Conservation (phyloP, 768 basidiomycete species). For the Paxillus involutus region DNA sequence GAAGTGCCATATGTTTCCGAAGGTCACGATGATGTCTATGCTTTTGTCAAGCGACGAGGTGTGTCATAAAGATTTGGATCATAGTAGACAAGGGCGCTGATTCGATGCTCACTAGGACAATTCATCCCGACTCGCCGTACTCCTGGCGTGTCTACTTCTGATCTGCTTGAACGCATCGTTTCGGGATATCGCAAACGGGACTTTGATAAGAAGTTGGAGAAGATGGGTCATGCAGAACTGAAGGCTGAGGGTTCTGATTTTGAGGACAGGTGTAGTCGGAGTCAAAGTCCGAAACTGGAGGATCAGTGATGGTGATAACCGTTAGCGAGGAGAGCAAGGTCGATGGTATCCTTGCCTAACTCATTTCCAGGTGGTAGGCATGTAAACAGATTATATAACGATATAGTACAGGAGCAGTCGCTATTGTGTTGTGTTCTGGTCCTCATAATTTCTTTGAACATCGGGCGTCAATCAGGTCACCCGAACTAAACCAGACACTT, state of each 20-base stretch:
- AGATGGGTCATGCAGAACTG: slow-evolving; percentile 80
- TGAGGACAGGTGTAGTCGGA: slow-evolving; percentile 11
- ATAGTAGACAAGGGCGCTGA: slow-evolving; percentile 1
- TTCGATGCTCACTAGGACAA: slow-evolving; percentile 54
- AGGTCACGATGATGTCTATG: slow-evolving; percentile 87
- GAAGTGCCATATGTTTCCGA: slow-evolving; percentile 81
- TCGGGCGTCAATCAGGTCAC: background rate
- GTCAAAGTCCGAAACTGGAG: background rate
- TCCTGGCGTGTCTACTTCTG: slow-evolving; percentile 91
- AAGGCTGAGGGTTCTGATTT: slow-evolving; percentile 51
- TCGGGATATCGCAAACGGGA: slow-evolving; percentile 79
- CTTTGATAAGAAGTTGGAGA: slow-evolving; percentile 87
- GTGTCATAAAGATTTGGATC: slow-evolving; percentile 14
- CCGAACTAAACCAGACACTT: background rate
- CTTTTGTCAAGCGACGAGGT: slow-evolving; percentile 80
- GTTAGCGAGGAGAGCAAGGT: background rate
- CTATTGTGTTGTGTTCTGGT: background rate
- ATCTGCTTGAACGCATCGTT: slow-evolving; percentile 90
- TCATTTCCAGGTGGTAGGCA: background rate
- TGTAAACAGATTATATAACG: slow-evolving; percentile 1
- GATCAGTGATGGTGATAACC: background rate
- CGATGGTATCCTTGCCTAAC: background rate
- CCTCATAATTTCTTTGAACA: background rate
- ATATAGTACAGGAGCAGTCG: slow-evolving; percentile 9
- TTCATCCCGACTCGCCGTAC: slow-evolving; percentile 96